Base-by-base conservation (phyloP, 352 stramenopile species). In the Globisporangium cederbergense region DNA sequence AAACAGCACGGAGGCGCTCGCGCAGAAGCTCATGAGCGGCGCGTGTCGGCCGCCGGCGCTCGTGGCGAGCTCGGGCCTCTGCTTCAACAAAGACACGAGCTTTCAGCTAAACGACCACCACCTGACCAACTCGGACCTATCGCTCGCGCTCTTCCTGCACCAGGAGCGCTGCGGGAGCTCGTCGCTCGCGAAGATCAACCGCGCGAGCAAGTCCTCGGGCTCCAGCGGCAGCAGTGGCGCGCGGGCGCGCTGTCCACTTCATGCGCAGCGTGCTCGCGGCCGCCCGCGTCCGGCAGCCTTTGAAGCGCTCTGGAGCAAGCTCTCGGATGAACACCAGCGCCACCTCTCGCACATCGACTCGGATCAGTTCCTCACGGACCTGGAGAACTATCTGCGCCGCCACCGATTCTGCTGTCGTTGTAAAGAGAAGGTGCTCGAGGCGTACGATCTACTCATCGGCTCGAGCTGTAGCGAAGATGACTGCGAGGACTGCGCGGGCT, bases 331-430 rank as follows among this genome's bases (percentile, higher is more conserved):
- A 47, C 85, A 93, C 38, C 83, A 93, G 68, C 78, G 79, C 14
- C 79, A 95, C 62, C 80, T 95, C 22, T 78, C 86, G 72, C 83
- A 93, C 63, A 91, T 95, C 38, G 85, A 93, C 68, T 95, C 86
- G 67, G 86, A 95, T 53, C 81, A 93, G 67, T 95, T 95, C 42
- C 72, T 95, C 43, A 92, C 81, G 14, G 86, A 95, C 66, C 65
- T 95, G 8, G 86, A 95, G 60, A 86, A 72, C 42, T 95, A 95
- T 71, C 54, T 95, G 66, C 84, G 86, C 36, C 81, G 86, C 38
- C 86, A 95, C 76, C 86, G 86, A 16, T 95, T 95, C 67, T 95
- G 86, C 65, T 95, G 86, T 63, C 83, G 86, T 10, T 95, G 86
- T 64, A 95, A 95, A 61, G 86, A 95, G 56, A 95, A 95, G 61